These are phyloP conservation scores for Theobroma grandiflorum DNA, from an alignment of 441 rosid genomes.

Conservation along the genomic window DNA sequence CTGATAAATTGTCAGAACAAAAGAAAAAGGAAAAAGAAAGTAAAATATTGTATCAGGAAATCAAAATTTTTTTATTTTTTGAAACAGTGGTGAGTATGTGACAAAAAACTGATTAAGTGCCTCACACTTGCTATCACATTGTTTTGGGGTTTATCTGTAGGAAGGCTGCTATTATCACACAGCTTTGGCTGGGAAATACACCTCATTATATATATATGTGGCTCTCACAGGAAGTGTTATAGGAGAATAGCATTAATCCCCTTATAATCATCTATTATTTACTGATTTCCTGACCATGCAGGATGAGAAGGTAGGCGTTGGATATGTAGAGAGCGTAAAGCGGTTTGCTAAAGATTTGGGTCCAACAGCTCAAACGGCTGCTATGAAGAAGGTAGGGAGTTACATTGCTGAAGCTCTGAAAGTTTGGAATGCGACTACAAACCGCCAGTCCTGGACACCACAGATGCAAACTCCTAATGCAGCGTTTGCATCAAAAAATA, in stretches of 20 bases:
- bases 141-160: constrained; percentile 5
- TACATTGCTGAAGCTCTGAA: constrained; percentile 27
- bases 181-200: background rate
- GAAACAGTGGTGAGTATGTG: background rate
- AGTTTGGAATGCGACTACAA: constrained; percentile 16
- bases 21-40: background rate
- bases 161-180: background rate
- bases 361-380: constrained; percentile 46
- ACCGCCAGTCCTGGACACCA: constrained; percentile 22
- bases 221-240: background rate
- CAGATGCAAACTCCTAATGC: constrained; percentile 25
- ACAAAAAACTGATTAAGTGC: background rate
- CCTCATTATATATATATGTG: background rate
- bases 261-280: background rate
- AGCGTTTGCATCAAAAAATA: constrained; percentile 18
- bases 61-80: background rate
- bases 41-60: background rate
- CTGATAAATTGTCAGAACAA: background rate
- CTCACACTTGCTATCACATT: background rate
- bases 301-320: constrained; percentile 33
- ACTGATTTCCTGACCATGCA: constrained; percentile 34
- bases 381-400: constrained; percentile 38
- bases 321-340: constrained; percentile 41
- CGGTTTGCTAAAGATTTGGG: constrained; percentile 48
- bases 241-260: background rate